Evolutionary conservation across 2,329 filamentous ascomycete species (phyloP).

Genomic region (Fusarium guadeloupense): DNA sequence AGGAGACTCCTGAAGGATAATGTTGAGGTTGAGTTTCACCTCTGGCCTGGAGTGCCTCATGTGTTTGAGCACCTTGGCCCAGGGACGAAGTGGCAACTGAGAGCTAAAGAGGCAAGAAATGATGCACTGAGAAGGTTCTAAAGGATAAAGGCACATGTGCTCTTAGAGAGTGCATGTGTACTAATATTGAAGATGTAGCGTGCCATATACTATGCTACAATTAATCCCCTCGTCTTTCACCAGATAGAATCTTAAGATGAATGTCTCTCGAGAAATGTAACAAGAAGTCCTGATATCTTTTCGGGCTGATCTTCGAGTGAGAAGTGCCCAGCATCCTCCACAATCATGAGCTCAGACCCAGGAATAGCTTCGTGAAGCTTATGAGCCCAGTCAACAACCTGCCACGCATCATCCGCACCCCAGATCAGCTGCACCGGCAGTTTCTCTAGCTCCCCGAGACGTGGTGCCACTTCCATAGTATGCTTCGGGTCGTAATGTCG

Average conservation of each 20-base stretch:
- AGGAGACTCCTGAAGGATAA: constrained; percentile 31
- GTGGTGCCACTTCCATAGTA: constrained; percentile 44
- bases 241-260: background rate
- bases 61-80: constrained; percentile 28
- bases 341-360: constrained; percentile 40
- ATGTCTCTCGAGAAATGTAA: constrained; percentile 15
- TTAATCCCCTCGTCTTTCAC: background rate
- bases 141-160: background rate
- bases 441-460: constrained; percentile 37
- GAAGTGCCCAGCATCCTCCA: constrained; percentile 46
- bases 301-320: constrained; percentile 45
- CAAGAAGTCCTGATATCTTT: constrained; percentile 24
- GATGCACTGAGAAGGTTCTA: constrained; percentile 26
- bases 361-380: constrained; percentile 45
- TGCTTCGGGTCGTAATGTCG: constrained; percentile 48
- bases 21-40: constrained; percentile 37
- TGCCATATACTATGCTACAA: background rate
- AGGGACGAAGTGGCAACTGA: constrained; percentile 26
- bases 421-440: constrained; percentile 45
- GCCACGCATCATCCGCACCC: constrained; percentile 47
- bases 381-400: constrained; percentile 45
- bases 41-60: constrained; percentile 37
- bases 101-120: constrained; percentile 14
- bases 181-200: background rate
- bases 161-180: background rate